Evolutionary conservation across 1,139 yeast genomes (phyloP).

Genomic region (Kazachstania sp.): DNA sequence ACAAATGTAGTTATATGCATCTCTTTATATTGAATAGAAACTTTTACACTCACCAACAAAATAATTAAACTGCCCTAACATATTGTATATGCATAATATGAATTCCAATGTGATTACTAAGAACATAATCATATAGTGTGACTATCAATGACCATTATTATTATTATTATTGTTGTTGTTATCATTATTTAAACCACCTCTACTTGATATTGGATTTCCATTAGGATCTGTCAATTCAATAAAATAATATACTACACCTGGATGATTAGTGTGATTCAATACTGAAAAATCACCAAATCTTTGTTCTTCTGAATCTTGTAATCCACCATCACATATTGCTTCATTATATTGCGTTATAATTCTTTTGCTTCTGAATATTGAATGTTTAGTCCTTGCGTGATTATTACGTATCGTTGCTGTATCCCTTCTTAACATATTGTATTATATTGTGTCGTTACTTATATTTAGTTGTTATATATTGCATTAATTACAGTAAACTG

Average conservation of each 20-base stretch:
- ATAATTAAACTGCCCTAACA: not conserved
- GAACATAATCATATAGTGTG: not conserved
- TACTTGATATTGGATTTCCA: not conserved
- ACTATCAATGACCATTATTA: not conserved
- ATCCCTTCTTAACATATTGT: constrained; percentile 8
- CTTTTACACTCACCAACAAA: not conserved
- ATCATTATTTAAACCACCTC: not conserved
- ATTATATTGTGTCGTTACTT: too few species aligned
- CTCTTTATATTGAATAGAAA: not conserved
- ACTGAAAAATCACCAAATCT: constrained; percentile 11
- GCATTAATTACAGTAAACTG: too few species aligned
- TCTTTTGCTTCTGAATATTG: constrained; percentile 8
- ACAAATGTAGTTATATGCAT: too few species aligned
- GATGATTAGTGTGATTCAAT: constrained; percentile 11
- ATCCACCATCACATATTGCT: not conserved
- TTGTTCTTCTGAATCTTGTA: not conserved
- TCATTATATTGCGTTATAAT: constrained; percentile 7
- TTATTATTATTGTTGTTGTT: constrained; percentile 2
- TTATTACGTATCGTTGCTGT: constrained; percentile 5
- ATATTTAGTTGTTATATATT: too few species aligned
- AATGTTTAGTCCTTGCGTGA: constrained; percentile 2
- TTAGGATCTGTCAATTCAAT: constrained; percentile 8
- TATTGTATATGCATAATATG: not conserved
- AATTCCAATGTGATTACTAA: too few species aligned
- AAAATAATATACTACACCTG: constrained; percentile 14